Percentiles rank a stretch among this genome's conserved stretches.
These are phyloP conservation scores for Rhizophlyctis rosea DNA, from an alignment of 192 early-diverging fungal species.

Conservation along the genomic window DNA sequence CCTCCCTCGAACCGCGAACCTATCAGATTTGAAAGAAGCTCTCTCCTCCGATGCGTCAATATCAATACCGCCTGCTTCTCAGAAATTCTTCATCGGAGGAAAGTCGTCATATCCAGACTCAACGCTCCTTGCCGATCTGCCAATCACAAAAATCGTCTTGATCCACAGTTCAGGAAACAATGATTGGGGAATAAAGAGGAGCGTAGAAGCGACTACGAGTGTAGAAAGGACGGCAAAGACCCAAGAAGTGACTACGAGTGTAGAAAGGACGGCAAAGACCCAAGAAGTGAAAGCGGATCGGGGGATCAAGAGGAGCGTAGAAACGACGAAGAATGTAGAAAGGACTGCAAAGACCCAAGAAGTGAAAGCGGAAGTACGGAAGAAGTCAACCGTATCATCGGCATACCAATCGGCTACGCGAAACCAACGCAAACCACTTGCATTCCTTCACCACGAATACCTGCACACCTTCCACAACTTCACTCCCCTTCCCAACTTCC, in stretches of 20 bases:
- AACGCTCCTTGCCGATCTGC: slow-evolving; percentile 23
- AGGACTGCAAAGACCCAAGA: too few relatives aligned
- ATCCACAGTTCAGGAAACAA: slow-evolving; percentile 32
- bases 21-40: slow-evolving; percentile 38
- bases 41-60: slow-evolving; percentile 30
- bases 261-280: too few relatives aligned
- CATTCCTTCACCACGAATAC: slow-evolving; percentile 1
- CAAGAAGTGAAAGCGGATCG: too few relatives aligned
- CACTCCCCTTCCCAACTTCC: slow-evolving; percentile 55
- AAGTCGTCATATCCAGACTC: slow-evolving; percentile 7
- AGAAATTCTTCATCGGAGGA: slow-evolving; percentile 59
- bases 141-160: slow-evolving; percentile 38
- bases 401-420: slow-evolving; percentile 1
- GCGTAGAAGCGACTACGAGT: too few relatives aligned
- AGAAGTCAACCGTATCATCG: slow-evolving; percentile 9
- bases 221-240: too few relatives aligned
- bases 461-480: slow-evolving; percentile 59
- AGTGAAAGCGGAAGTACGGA: too few relatives aligned
- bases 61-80: slow-evolving; percentile 30
- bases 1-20: slow-evolving; percentile 24
- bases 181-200: too few relatives aligned
- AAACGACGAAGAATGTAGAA: too few relatives aligned
- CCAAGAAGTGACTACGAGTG: too few relatives aligned
- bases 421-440: neutral
- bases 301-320: too few relatives aligned